Evolutionary conservation across 495 filamentous ascomycete genomes (phyloP), one percentile per base, ranked within the genome.

Genomic region (Penicillium paxilli): DNA sequence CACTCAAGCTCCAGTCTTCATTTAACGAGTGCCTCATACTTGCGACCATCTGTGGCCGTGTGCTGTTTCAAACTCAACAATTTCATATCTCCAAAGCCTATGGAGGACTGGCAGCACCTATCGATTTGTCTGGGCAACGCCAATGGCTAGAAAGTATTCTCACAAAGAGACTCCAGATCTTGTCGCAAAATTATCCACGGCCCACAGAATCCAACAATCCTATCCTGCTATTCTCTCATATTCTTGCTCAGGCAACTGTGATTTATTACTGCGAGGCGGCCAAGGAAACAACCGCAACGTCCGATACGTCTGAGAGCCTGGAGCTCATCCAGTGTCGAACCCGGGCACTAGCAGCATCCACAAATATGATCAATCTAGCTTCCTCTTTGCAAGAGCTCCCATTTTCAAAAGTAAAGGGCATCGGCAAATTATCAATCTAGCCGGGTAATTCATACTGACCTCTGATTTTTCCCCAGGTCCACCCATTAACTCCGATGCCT

Each of bases 1-100:
- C 47, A 26, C 63, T 71, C 44, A 67, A 55, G 17, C 30, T 70
- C 0, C 60, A 66, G 10, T 80, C 78, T 0, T 65, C 75, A 3
- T 67, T 83, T 24, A 72, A 73, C 16, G 79, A 81, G 55, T 78
- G 75, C 54, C 70, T 75, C 23, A 68, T 81, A 45, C 49, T 79
- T 3, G 68, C 68, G 25, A 80, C 75, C 4, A 68, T 83, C 6
- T 74, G 70, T 60, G 79, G 78, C 6, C 73, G 76, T 24, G 69
- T 63, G 14, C 57, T 79, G 11, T 70, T 74, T 2, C 79, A 80
- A 23, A 58, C 57, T 40, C 77, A 78, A 10, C 63, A 63, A 28
- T 68, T 65, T n/a, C 61, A 59, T 16, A 51, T 69, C 2, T 59
- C 57, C 11, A 51, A 55, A 20, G 57, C 57, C 3, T 70, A 68